These are phyloP conservation scores for Labyrinthula sp. DNA, from an alignment of 352 stramenopile genomes.

Conservation along the genomic window DNA sequence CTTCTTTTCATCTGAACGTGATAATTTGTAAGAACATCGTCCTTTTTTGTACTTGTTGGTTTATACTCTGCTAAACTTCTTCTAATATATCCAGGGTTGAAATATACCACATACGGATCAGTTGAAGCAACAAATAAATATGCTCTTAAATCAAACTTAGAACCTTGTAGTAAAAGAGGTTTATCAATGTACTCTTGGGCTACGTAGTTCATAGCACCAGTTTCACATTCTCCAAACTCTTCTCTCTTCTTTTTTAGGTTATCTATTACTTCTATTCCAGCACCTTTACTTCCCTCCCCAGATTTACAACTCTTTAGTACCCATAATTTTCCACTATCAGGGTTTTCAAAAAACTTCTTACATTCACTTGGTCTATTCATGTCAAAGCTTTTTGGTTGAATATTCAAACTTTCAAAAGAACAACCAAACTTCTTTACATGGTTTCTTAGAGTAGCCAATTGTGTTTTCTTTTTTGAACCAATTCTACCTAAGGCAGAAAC, in stretches of 20 bases:
- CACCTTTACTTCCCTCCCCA: constrained; percentile 19
- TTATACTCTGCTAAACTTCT: constrained; percentile 26
- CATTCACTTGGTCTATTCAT: constrained; percentile 26
- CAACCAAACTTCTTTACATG: constrained; percentile 27
- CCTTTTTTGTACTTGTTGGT: constrained; percentile 11
- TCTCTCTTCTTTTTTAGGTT: constrained; percentile 3
- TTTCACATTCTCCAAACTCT: constrained; percentile 22
- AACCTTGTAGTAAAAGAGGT: constrained; percentile 9
- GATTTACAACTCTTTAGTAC: constrained; percentile 27
- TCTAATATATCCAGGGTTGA: constrained; percentile 24
- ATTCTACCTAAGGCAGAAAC: constrained; percentile 20
- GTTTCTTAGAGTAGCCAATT: constrained; percentile 18
- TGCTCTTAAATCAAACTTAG: constrained; percentile 25
- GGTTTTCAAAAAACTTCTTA: constrained; percentile 28
- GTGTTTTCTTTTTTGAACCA: constrained; percentile 28
- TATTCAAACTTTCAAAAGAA: constrained; percentile 23
- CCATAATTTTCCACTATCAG: constrained; percentile 24
- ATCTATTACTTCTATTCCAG: constrained; percentile 23
- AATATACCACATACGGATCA: constrained; percentile 25
- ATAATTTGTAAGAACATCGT: constrained; percentile 29
- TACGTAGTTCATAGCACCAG: constrained; percentile 25
- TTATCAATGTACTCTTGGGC: constrained; percentile 26
- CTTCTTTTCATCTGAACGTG: constrained; percentile 24
- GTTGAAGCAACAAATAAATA: constrained; percentile 23
- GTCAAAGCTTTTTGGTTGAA: constrained; percentile 19